phyloP scores from a whole-genome alignment of 257 asterid genomes.

The Eucommia ulmoides region DNA sequence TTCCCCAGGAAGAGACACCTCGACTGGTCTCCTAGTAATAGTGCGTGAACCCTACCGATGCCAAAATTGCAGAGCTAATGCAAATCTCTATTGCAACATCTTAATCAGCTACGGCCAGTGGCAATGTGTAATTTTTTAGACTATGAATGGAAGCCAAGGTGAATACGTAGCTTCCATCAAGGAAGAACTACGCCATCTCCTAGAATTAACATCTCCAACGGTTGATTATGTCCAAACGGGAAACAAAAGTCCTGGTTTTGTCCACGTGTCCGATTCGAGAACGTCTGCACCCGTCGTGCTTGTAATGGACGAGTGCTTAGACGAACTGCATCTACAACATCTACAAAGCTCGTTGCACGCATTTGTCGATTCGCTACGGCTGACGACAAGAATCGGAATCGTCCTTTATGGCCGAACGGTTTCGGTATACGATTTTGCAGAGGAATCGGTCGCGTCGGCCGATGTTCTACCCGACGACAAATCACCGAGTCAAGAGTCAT shows the following conservation, averaged over 20 bases:
- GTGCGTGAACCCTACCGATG: slow-evolving; percentile 93
- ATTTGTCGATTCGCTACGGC: slow-evolving; percentile 84
- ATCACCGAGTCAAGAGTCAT: slow-evolving; percentile 65
- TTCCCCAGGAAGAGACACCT: slow-evolving; percentile 75
- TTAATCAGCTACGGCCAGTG: slow-evolving; percentile 91
- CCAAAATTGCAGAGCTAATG: slow-evolving; percentile 78
- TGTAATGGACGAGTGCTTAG: slow-evolving; percentile 90
- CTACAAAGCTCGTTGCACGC: slow-evolving; percentile 92
- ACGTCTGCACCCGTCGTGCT: slow-evolving; percentile 67
- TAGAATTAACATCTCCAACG: slow-evolving; percentile 62
- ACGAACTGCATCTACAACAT: slow-evolving; percentile 85
- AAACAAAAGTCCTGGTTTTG: slow-evolving; percentile 63
- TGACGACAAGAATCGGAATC: slow-evolving; percentile 74
- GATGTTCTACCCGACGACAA: slow-evolving; percentile 76
- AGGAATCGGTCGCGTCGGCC: slow-evolving; percentile 77
- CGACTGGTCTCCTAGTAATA: slow-evolving; percentile 78
- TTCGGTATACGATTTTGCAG: slow-evolving; percentile 86
- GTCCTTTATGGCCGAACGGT: slow-evolving; percentile 77
- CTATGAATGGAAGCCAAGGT: slow-evolving; percentile 82
- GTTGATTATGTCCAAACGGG: slow-evolving; percentile 80
- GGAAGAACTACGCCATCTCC: slow-evolving; percentile 67
- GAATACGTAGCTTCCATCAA: slow-evolving; percentile 75
- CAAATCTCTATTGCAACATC: slow-evolving; percentile 81
- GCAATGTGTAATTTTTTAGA: slow-evolving; percentile 88
- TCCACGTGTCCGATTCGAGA: slow-evolving; percentile 78